Base-by-base conservation (phyloP, 2,329 filamentous ascomycete species). In the Fusarium euwallaceae region DNA sequence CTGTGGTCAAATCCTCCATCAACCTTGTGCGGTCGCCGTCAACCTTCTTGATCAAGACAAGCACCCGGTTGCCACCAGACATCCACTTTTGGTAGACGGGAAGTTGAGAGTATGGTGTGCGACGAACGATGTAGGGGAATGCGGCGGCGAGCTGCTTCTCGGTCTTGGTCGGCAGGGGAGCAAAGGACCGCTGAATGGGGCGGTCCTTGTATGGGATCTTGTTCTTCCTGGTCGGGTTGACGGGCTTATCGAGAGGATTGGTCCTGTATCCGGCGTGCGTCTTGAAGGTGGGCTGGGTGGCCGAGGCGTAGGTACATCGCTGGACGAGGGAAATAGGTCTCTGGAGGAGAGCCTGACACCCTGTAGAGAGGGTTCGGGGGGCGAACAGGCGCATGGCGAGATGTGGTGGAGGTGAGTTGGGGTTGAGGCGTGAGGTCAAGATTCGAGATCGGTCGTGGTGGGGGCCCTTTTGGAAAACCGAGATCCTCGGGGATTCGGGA, bases 21-120 rank as follows among this genome's bases (percentile, higher is more conserved):
- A 98, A 81, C 4, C 86, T 88, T 36, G 86, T 82, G 60, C 91
- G 79, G 81, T 97, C 89, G 17, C 97, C 97, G 67, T 94, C 91
- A 60, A 96, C 88, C 83, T 94, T 95, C 82, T 95, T 93, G 66
- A 99, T 84, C 66, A 90, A 83, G 6, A 96, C 97, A 78, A 93
- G 84, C 78, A 91, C 90, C 80, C 92, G 87, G 74, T 94, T 97
- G 16, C 94, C 94, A 62, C 95, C 95, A 14, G 91, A 88, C 85
- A 94, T 95, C 74, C 84, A 86, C 75, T 91, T 87, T 17, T 91
- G 87, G 84, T 98, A 99, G 53, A 98, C 89, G 27, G 94, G 91
- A 4, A 97, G 86, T 75, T 94, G 91, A 58, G 91, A 89, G 41
- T 90, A 92, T 1, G 87, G 85, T 4, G 94, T 96, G 71, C 95